Conservation (phyloP, 2,329 filamentous ascomycete genomes). For the Beauveria sp. region DNA sequence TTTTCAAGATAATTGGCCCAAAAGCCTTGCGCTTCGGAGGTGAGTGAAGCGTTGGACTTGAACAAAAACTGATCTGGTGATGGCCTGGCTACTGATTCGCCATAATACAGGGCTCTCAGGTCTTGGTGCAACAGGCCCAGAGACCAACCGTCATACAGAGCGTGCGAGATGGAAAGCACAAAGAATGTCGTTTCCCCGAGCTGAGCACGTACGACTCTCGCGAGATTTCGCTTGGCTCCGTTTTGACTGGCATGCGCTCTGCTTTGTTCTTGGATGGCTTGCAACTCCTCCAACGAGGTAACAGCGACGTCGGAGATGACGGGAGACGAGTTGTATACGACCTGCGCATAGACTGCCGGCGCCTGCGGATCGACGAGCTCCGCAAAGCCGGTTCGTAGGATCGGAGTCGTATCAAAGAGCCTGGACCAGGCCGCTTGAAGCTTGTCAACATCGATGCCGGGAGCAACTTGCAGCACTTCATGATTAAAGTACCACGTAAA, state of each 20-base stretch:
- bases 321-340: constrained; percentile 26
- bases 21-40: constrained; percentile 38
- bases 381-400: constrained; percentile 68
- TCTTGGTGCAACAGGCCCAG: constrained; percentile 66
- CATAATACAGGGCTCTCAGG: constrained; percentile 56
- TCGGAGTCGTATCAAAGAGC: constrained; percentile 55
- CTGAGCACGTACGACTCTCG: constrained; percentile 40
- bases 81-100: constrained; percentile 32
- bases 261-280: constrained; percentile 15
- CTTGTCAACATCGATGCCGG: constrained; percentile 43
- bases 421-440: constrained; percentile 55
- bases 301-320: constrained; percentile 19
- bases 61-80: constrained; percentile 45
- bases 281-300: constrained; percentile 25
- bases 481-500: constrained; percentile 80
- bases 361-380: constrained; percentile 55
- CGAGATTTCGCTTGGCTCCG: constrained; percentile 32
- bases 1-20: constrained; percentile 64
- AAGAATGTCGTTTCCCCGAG: constrained; percentile 32
- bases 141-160: constrained; percentile 85
- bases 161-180: constrained; percentile 71
- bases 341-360: constrained; percentile 41
- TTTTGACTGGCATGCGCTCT: constrained; percentile 19
- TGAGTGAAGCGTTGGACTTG: constrained; percentile 16
- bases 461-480: constrained; percentile 58